Evolutionary conservation across 352 stramenopile species (phyloP), one percentile per base, ranked within the genome.

Genomic region (Elongisporangium anandrum): DNA sequence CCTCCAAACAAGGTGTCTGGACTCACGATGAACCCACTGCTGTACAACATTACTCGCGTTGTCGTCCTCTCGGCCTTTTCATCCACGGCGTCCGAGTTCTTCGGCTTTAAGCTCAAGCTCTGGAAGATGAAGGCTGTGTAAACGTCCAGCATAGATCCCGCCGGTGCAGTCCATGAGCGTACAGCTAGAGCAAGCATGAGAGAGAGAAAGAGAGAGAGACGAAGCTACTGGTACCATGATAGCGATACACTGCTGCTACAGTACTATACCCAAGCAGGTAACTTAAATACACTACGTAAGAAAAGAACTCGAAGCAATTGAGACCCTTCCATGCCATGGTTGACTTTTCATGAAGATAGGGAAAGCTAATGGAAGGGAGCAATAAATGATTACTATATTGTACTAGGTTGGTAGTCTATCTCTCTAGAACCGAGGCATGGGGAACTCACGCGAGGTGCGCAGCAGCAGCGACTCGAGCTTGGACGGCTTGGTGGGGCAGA

Each of bases 21-120:
- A 2, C 63, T 97, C 53, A 95, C 85, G 26, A 97, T 97, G 88
- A 96, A 95, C 61, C 88, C 88, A 26, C 68, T 95, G 56, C 70
- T 97, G 16, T 94, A 95, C 77, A 96, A 96, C 65, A 70, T 96
- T 58, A 97, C 86, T 52, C 81, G 88, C 48, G 86, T 96, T 45
- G 77, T 97, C 50, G 83, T 97, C 56, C 73, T 97, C 52, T 96
- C 87, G 22, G 88, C 88, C 45, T 94, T 97, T 56, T 95, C 84
- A 56, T 94, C 87, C 48, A 88, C 88, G 3, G 84, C 91, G 50
- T 95, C 84, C 16, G 88, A 97, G 66, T 90, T 95, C 55, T 94
- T 97, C 59, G 88, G 88, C 64, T 97, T 97, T 67, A 97, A 95
- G 67, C 77, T 95, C 57, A 95, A 95, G 79, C 70, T 95, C 15